Evolutionary conservation across 768 basidiomycete species (phyloP).

Genomic region (Suillus subluteus): DNA sequence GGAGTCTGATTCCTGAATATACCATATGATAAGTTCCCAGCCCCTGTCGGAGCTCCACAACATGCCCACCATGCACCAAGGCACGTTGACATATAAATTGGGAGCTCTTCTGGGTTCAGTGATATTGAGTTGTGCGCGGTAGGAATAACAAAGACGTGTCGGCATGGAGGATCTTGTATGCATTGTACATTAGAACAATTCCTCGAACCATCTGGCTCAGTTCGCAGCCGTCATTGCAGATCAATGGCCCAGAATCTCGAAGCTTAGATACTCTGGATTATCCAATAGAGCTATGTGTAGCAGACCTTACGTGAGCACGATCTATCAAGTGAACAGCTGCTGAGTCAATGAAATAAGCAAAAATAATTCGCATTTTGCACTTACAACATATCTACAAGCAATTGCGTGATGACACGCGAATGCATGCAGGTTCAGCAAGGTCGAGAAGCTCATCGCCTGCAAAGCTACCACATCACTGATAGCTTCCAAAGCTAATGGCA

Average conservation of each 20-base stretch:
- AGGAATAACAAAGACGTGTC: neutral
- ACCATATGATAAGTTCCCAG: neutral
- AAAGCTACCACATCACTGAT: neutral
- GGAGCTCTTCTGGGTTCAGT: neutral
- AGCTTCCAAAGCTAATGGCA: neutral
- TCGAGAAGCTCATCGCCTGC: neutral
- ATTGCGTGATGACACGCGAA: slow-evolving; percentile 3
- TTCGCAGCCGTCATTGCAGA: neutral
- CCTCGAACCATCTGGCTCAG: neutral
- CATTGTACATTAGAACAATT: neutral
- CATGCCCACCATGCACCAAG: neutral
- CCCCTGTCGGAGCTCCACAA: slow-evolving; percentile 9
- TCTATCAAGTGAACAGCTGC: neutral
- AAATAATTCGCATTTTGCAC: neutral
- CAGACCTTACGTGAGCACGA: neutral
- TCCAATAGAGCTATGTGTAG: neutral
- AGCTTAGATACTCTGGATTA: neutral
- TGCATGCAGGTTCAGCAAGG: slow-evolving; percentile 1
- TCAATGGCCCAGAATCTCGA: neutral
- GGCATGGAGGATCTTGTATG: neutral
- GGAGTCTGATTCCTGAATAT: neutral
- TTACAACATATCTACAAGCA: neutral
- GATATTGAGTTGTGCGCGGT: neutral
- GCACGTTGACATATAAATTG: neutral
- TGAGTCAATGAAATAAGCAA: neutral